These are phyloP conservation scores for Rhizopogon rudus DNA, from an alignment of 768 basidiomycete species.

Conservation along the genomic window DNA sequence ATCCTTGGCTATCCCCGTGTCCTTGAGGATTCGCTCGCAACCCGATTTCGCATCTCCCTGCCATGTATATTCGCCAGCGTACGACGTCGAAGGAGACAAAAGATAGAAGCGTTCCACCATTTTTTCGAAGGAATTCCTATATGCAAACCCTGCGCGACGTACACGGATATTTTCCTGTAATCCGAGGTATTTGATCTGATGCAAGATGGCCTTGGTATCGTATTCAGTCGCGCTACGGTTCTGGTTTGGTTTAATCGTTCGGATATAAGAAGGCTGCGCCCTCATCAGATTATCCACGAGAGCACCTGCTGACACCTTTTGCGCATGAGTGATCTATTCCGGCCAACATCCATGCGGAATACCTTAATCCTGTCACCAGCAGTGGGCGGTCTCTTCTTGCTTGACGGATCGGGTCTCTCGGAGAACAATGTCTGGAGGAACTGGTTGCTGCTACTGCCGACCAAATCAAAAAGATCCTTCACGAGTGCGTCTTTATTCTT, in stretches of 20 bases:
- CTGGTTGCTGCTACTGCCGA: conserved; percentile 72
- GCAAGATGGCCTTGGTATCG: conserved; percentile 90
- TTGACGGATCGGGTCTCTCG: conserved; percentile 91
- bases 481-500: conserved; percentile 98
- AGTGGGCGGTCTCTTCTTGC: conserved; percentile 97
- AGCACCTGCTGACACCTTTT: conserved; percentile 84
- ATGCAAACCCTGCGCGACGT: conserved; percentile 95
- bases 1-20: conserved; percentile 92
- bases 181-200: conserved; percentile 99
- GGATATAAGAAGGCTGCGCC: conserved; percentile 95
- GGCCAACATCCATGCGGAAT: conserved; percentile 4
- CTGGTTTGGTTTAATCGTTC: conserved; percentile 98
- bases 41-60: conserved; percentile 84
- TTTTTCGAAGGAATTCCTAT: conserved; percentile 97
- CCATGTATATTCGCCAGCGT: conserved; percentile 99
- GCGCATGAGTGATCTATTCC: not conserved
- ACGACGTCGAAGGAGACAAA: conserved; percentile 90
- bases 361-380: conserved; percentile 98
- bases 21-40: conserved; percentile 87
- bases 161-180: conserved; percentile 98
- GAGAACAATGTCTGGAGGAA: conserved; percentile 91
- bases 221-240: conserved; percentile 91
- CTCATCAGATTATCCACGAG: conserved; percentile 98
- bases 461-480: conserved; percentile 90
- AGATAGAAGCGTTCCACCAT: conserved; percentile 99